A percentile compares a stretch with the other conserved stretches of the same genome.
These are phyloP conservation scores for Chaetomium globosum DNA, from an alignment of 2,329 filamentous ascomycete species.

Conservation along the genomic window DNA sequence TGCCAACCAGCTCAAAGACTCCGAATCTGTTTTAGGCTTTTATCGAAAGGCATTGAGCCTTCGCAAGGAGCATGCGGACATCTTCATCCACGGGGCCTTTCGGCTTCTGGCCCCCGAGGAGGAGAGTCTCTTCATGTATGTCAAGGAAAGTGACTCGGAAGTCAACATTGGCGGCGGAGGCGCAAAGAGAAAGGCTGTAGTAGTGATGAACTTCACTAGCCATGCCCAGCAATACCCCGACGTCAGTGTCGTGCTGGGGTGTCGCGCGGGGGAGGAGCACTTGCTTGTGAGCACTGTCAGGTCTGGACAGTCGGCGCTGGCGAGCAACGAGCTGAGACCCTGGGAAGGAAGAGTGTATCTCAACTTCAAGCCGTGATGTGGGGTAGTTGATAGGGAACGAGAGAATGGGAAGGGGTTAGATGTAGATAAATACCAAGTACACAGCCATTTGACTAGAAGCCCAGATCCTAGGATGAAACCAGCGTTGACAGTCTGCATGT, in stretches of 20 bases:
- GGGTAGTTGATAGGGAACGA: background rate
- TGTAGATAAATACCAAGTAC: background rate
- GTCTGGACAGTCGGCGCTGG: background rate
- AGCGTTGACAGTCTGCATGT: background rate
- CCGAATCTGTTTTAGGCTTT: constrained; percentile 58
- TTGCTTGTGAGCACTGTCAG: constrained; percentile 27
- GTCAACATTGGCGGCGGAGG: constrained; percentile 1
- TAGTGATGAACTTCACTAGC: constrained; percentile 32
- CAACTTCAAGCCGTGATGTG: constrained; percentile 9
- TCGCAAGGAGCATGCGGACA: constrained; percentile 58
- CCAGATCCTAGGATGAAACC: background rate
- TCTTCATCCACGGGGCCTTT: constrained; percentile 65
- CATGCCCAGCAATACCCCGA: constrained; percentile 20
- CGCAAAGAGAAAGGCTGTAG: constrained; percentile 38
- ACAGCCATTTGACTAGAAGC: background rate
- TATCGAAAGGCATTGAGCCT: constrained; percentile 59
- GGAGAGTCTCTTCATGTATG: constrained; percentile 49
- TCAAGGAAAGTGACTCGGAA: constrained; percentile 40
- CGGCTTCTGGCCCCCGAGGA: constrained; percentile 52
- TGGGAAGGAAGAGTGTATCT: constrained; percentile 31
- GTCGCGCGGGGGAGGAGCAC: constrained; percentile 2
- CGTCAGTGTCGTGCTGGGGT: constrained; percentile 15
- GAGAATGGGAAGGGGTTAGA: background rate
- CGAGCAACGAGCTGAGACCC: constrained; percentile 5
- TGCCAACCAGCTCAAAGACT: constrained; percentile 47